These are phyloP conservation scores for Colletotrichum higginsianum DNA, from an alignment of 2,329 filamentous ascomycete genomes.

Conservation along the genomic window DNA sequence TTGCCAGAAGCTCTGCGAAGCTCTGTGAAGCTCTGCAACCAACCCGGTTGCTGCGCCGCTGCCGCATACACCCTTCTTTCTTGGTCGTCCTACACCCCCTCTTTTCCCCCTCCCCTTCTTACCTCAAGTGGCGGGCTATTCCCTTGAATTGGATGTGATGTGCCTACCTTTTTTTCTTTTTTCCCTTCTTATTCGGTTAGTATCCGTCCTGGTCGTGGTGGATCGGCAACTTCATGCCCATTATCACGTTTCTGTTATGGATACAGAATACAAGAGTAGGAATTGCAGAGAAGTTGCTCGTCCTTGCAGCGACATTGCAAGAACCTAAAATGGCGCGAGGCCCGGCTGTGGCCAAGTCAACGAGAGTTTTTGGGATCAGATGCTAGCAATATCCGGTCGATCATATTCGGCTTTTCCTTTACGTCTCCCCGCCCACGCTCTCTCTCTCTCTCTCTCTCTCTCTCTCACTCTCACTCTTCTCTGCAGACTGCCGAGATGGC, in stretches of 20 bases:
- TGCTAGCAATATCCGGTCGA: background rate
- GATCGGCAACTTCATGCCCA: slow-evolving; percentile 36
- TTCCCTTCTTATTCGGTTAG: background rate
- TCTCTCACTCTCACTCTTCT: background rate
- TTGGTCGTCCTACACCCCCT: background rate
- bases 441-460: background rate
- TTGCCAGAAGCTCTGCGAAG: slow-evolving; percentile 36
- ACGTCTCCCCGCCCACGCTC: background rate
- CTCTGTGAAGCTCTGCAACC: slow-evolving; percentile 39
- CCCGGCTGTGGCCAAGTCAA: no score
- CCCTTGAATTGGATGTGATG: background rate
- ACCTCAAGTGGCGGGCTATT: slow-evolving; percentile 1
- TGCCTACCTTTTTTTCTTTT: no score
- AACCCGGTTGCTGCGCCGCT: slow-evolving; percentile 15
- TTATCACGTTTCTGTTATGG: slow-evolving; percentile 28
- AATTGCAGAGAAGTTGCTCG: slow-evolving; percentile 6
- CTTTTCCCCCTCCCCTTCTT: background rate
- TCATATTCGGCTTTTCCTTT: background rate
- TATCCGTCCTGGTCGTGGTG: slow-evolving; percentile 20
- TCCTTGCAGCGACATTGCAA: background rate
- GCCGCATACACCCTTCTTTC: slow-evolving; percentile 8
- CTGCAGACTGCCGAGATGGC: no score
- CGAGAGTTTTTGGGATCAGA: background rate
- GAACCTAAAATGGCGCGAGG: background rate
- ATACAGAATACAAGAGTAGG: slow-evolving; percentile 2